Evolutionary conservation across 495 filamentous ascomycete genomes (phyloP), one percentile per base, ranked within the genome.

Genomic region (Podospora comata): DNA sequence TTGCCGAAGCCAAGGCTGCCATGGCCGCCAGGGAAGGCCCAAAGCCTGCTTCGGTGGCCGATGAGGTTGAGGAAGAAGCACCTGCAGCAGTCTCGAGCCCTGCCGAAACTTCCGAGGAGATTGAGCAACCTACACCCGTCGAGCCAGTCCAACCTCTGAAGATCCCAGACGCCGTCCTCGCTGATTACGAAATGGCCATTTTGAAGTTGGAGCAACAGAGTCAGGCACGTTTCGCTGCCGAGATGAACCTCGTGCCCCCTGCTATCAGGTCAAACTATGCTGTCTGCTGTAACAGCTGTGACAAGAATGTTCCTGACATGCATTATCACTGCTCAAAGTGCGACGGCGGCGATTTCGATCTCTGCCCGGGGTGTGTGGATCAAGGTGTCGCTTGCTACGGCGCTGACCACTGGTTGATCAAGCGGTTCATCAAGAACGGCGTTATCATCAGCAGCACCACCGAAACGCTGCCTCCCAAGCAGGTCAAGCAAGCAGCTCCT

Each of bases 311-410:
- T 72, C 83, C 88, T 44, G 88, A 92, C 70, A 86, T 85, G 26
- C 95, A 99, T 75, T 99, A 91, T 77, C 95, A 99, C 79, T 99
- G 95, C 82, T 90, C 91, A 73, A 90, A 88, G 65, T 99, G 96
- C 78, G 92, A 97, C 69, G 83, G 89, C 64, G 95, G 95, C 32
- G 96, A 99, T 78, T 99, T 92, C 74, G 95, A 99, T 73, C 87
- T 99, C 62, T 99, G 95, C 81, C 85, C 86, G 65, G 76, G 82
- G 32, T 99, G 95, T 77, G 87, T 97, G 54, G 83, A 88, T 59
- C 80, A 81, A 32, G 93, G 93, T 68, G 83, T 89, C 28, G 85
- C 90, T 53, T 99, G 96, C 82, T 86, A 85, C 61, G 87, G 87
- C 58, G 85, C 88, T 16, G 83, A 85, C 64, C 95, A 99, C 82